Base-by-base conservation (phyloP, 1,139 yeast species). In the Wickerhamomyces sp. region DNA sequence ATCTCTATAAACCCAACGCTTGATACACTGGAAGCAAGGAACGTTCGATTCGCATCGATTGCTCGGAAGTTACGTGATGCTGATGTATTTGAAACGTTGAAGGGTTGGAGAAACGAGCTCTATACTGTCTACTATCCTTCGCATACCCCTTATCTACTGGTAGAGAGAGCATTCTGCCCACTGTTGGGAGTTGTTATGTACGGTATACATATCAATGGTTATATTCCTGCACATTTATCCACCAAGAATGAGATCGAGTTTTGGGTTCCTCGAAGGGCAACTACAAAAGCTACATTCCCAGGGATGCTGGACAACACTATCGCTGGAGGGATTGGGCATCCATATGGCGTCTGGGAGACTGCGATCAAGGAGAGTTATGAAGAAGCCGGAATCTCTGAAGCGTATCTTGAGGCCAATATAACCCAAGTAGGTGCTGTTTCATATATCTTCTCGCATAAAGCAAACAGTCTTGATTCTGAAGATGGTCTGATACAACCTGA, bases 311-410 rank as follows among this genome's bases (percentile, higher is more conserved):
- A 93, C 63, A 93, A 91, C 61, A 88, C 95, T 1, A 88, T 93
- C 7, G 99, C 96, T 0, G 99, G 99, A 1, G 99, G 99, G 0
- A 62, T 93, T 23, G 96, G 96, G 0, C 74, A 83, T 60, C 96
- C 96, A 0, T 71, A 79, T 54, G 90, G 93, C 0, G 67, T 84
- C 2, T 69, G 72, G 60, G 95, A 88, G 42, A 91, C 98, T 0
- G 80, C 83, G 4, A 56, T 87, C 23, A 93, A 93, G 61, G 99
- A 93, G 61, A 82, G 95, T 56, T 73, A 71, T 50, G 99, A 93
- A 59, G 99, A 93, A 60, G 99, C 96, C 0, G 95, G 96, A 0
- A 65, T 93, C n/a, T 54, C 61, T 0, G 71, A 69, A 37, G 72
- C 67, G 0, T 77, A 78, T 52, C 83, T 88, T 0, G 60, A 62